A percentile compares a stretch with the other conserved stretches of the same genome.
phyloP scores from a whole-genome alignment of 2,329 filamentous ascomycete species.

The Sporothrix luriei region DNA sequence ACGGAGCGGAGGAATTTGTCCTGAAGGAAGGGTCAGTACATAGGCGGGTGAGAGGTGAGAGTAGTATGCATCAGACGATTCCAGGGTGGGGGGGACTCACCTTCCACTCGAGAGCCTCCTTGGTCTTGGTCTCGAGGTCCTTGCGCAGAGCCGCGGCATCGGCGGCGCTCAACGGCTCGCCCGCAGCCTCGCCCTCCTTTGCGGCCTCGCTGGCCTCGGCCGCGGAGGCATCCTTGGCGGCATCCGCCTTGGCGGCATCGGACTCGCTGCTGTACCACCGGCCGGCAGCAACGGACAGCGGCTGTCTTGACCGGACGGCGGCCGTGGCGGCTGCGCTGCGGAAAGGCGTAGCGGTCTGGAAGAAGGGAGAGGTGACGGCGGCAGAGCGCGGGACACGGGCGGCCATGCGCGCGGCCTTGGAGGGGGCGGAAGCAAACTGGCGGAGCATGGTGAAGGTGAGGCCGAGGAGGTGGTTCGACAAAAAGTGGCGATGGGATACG shows the following conservation, averaged over 20 bases:
- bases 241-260: conserved; percentile 41
- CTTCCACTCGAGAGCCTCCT: conserved; percentile 74
- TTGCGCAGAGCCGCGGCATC: conserved; percentile 52
- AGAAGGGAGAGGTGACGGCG: conserved; percentile 33
- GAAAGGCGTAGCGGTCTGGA: conserved; percentile 38
- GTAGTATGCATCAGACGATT: neutral
- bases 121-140: conserved; percentile 56
- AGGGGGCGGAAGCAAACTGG: conserved; percentile 31
- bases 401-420: conserved; percentile 32
- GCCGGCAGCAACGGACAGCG: neutral
- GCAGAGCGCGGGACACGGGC: conserved; percentile 26
- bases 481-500: neutral
- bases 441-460: conserved; percentile 32
- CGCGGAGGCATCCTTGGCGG: conserved; percentile 27
- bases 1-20: conserved; percentile 93
- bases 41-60: too few species aligned
- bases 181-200: conserved; percentile 37
- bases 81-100: conserved; percentile 51
- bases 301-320: conserved; percentile 26
- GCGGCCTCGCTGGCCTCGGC: conserved; percentile 23
- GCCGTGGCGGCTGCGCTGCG: conserved; percentile 21
- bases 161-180: conserved; percentile 38
- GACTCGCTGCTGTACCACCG: conserved; percentile 54
- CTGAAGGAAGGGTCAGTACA: conserved; percentile 50
- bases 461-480: neutral